Percentiles rank a stretch among this genome's conserved stretches.
phyloP scores from a whole-genome alignment of 1,139 yeast species.

The Hemisphaericaspora xylanilytica region DNA sequence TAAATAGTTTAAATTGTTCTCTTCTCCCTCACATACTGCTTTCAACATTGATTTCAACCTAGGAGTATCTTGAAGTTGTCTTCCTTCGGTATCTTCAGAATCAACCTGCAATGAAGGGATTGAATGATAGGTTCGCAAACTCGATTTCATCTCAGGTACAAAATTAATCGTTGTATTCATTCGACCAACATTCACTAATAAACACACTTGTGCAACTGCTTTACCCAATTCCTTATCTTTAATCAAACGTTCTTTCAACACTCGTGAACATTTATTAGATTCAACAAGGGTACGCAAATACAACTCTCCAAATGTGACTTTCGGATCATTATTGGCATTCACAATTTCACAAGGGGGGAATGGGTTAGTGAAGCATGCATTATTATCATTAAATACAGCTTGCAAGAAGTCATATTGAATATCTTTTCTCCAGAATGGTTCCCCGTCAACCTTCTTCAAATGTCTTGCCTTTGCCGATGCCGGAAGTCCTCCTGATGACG shows the following conservation, averaged over 20 bases:
- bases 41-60: slow-evolving; percentile 84
- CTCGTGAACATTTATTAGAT: slow-evolving; percentile 79
- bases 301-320: slow-evolving; percentile 77
- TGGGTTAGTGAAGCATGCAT: slow-evolving; percentile 66
- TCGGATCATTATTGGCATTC: slow-evolving; percentile 41
- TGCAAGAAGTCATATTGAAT: slow-evolving; percentile 80
- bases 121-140: slow-evolving; percentile 86
- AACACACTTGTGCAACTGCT: slow-evolving; percentile 77
- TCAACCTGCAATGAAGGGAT: slow-evolving; percentile 84
- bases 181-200: slow-evolving; percentile 87
- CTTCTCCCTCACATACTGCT: slow-evolving; percentile 61
- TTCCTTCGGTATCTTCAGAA: slow-evolving; percentile 40
- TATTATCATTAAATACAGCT: slow-evolving; percentile 60
- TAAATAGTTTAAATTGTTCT: slow-evolving; percentile 38
- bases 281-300: slow-evolving; percentile 81
- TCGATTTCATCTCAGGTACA: slow-evolving; percentile 96
- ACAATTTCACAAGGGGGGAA: slow-evolving; percentile 37
- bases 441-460: slow-evolving; percentile 86
- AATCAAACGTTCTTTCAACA: slow-evolving; percentile 72
- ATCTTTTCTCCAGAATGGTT: slow-evolving; percentile 85
- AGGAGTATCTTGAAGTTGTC: slow-evolving; percentile 93
- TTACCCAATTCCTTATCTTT: slow-evolving; percentile 62
- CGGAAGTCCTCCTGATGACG: background rate
- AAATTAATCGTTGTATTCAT: slow-evolving; percentile 94
- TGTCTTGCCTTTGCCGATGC: background rate